These are phyloP conservation scores for Ricinus communis DNA, from an alignment of 345 rosid species.

Conservation along the genomic window DNA sequence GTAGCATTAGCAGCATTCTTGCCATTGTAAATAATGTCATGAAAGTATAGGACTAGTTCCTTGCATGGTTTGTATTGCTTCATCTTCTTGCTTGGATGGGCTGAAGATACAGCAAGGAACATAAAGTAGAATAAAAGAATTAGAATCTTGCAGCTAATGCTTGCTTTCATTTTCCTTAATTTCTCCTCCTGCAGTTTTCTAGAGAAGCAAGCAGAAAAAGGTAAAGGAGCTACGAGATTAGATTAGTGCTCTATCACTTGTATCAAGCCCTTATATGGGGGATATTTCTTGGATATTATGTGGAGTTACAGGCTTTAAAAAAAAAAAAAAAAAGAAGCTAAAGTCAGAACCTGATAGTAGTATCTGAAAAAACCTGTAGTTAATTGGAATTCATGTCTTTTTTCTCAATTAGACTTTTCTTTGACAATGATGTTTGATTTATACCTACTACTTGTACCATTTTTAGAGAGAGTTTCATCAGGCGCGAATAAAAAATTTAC, in stretches of 20 bases:
- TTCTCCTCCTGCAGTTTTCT: neutral
- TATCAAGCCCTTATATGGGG: neutral
- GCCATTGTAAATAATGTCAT: constrained; percentile 54
- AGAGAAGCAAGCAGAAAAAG: neutral
- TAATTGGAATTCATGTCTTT: no score
- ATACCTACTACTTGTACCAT: no score
- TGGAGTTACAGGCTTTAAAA: no score
- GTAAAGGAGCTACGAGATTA: no score
- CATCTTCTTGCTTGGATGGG: neutral
- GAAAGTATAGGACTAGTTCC: constrained; percentile 39
- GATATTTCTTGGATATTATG: neutral
- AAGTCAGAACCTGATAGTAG: no score
- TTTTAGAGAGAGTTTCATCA: no score
- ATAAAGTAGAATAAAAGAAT: constrained; percentile 13
- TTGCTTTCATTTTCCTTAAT: constrained; percentile 7
- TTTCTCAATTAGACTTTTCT: no score
- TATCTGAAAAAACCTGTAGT: no score
- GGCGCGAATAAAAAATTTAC: no score
- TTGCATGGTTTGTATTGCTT: constrained; percentile 40
- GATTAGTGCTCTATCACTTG: neutral
- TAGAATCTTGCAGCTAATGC: neutral
- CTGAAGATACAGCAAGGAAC: neutral
- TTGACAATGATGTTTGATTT: no score
- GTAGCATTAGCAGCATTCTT: constrained; percentile 44
- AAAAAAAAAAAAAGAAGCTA: no score